Evolutionary conservation across 352 stramenopile genomes (phyloP), one percentile per base, ranked within the genome.

Genomic region (Pythium apleroticum): DNA sequence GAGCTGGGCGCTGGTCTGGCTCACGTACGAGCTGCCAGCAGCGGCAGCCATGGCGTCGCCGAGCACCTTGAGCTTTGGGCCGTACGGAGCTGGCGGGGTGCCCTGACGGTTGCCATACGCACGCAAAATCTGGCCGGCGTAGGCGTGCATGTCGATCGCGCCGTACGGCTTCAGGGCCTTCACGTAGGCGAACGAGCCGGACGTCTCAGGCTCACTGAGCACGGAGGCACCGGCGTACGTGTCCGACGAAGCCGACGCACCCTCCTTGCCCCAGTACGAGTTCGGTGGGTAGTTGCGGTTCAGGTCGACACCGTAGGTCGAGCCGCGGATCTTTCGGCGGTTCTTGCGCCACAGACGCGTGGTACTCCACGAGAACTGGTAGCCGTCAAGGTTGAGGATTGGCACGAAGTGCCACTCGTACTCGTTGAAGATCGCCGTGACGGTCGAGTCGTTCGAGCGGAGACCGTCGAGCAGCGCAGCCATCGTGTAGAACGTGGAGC

Each of bases 381-480:
- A 76, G 30, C 69, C 69, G 33, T 76, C 69, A 7, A 73, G 11
- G 61, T 76, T 76, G 39, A 70, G 49, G 39, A 76, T 73, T 6
- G 69, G 69, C n/a, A 76, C 69, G 58, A 76, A 71, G 52, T 69
- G 57, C 60, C 61, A 76, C 24, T 71, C 63, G 46, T 73, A 72
- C 48, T 60, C 37, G 14, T 71, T 52, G 39, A 71, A 52, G 20
- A 74, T 56, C 25, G 60, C n/a, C 48, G 20, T 49, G 15, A 74
- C 56, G 24, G 43, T 43, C 14, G 49, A 14, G 41, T 69, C 63
- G 52, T 67, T 54, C 31, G 35, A 39, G 33, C 54, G 37, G 12
- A 72, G 46, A n/a, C 46, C 60, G 31, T 76, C 69, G 24, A 76
- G 56, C 3, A 76, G 57, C 2, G 41, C 39, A 8, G 69, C 69